phyloP scores from a whole-genome alignment of 345 rosid species.

The Noccaea caerulescens region DNA sequence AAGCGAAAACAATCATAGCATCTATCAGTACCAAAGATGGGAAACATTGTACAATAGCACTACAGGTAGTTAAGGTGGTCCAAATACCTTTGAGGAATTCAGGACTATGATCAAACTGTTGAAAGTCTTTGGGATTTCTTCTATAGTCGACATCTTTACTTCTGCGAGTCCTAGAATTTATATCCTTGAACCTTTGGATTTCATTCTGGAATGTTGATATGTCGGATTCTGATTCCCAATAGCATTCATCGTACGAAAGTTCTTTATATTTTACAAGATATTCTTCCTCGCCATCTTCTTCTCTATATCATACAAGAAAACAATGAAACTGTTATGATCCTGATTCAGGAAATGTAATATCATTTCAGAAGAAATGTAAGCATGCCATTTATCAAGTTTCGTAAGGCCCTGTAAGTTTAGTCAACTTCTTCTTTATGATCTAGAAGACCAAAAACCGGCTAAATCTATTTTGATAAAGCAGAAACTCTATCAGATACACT shows the following conservation, averaged over 20 bases:
- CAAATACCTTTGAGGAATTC: constrained; percentile 90
- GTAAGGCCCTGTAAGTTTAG: too few species aligned
- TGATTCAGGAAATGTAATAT: constrained; percentile 13
- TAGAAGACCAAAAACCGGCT: neutral
- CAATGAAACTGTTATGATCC: constrained; percentile 18
- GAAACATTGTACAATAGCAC: constrained; percentile 27
- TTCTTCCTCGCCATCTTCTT: constrained; percentile 78
- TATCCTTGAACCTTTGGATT: constrained; percentile 74
- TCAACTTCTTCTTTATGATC: too few species aligned
- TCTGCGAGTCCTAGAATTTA: constrained; percentile 69
- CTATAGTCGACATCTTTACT: constrained; percentile 63
- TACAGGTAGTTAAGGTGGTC: constrained; percentile 20
- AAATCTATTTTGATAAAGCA: constrained; percentile 19
- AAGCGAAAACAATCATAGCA: constrained; percentile 34
- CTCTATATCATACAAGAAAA: constrained; percentile 60
- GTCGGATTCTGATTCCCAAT: constrained; percentile 97
- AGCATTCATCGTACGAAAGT: constrained; percentile 93
- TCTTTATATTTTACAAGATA: constrained; percentile 97
- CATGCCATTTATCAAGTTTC: neutral
- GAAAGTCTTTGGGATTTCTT: constrained; percentile 79
- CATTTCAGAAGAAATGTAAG: neutral
- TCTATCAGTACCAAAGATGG: constrained; percentile 30
- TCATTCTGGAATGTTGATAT: constrained; percentile 88
- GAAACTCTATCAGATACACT: constrained; percentile 12
- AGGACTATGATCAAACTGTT: constrained; percentile 81